A percentile compares a stretch with the other conserved stretches of the same genome.
These are phyloP conservation scores for Echria macrotheca DNA, from an alignment of 495 filamentous ascomycete genomes.

Conservation along the genomic window DNA sequence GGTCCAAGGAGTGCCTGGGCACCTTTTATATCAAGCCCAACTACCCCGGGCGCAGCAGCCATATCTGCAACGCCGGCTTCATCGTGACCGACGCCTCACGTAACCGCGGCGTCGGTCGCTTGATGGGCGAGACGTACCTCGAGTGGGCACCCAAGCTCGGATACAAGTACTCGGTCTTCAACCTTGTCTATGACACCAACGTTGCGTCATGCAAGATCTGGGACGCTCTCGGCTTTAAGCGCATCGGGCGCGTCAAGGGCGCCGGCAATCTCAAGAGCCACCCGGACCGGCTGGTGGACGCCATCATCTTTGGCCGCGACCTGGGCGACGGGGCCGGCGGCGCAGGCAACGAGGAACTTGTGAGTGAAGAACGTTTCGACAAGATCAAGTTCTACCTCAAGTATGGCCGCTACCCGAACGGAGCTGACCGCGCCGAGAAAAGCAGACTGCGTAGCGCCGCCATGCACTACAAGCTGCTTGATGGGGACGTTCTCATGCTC, in stretches of 20 bases:
- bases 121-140: conserved; percentile 92
- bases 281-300: conserved; percentile 78
- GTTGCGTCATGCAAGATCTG: conserved; percentile 91
- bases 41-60: conserved; percentile 91
- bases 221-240: conserved; percentile 97
- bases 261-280: conserved; percentile 79
- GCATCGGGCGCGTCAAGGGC: conserved; percentile 85
- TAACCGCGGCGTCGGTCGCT: conserved; percentile 81
- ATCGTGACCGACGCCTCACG: conserved; percentile 85
- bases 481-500: conserved; percentile 80
- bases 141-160: conserved; percentile 94
- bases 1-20: conserved; percentile 80
- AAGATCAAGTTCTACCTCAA: conserved; percentile 98
- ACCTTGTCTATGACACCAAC: conserved; percentile 97
- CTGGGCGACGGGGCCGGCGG: conserved; percentile 44
- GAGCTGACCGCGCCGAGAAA: conserved; percentile 93
- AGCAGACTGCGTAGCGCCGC: conserved; percentile 86
- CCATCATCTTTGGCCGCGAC: conserved; percentile 93
- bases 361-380: conserved; percentile 95
- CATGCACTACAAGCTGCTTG: conserved; percentile 87
- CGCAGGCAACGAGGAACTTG: conserved; percentile 68
- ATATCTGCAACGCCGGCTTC: conserved; percentile 95
- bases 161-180: conserved; percentile 95
- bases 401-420: conserved; percentile 86
- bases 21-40: conserved; percentile 98